Conservation (phyloP, 1,284 basidiomycete genomes). For the Pascua guehoae region DNA sequence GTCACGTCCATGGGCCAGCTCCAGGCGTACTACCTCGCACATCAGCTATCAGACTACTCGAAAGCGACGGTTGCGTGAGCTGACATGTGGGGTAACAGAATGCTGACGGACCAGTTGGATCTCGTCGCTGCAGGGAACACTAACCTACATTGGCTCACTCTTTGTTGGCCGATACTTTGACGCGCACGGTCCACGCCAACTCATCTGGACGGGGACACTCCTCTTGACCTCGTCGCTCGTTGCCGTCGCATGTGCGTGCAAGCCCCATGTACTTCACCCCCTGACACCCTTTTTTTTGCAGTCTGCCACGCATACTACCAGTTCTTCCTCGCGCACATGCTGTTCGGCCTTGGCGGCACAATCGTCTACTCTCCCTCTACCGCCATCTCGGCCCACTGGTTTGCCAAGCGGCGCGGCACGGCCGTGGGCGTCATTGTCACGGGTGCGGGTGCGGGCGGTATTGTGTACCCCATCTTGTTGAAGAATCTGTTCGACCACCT, state of each 20-base stretch:
- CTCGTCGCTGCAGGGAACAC: slow-evolving; percentile 19
- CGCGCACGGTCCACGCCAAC: slow-evolving; percentile 18
- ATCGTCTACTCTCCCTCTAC: slow-evolving; percentile 42
- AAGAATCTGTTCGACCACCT: slow-evolving; percentile 33
- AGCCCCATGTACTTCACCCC: no score
- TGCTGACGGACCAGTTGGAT: slow-evolving; percentile 13
- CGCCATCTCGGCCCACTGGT: slow-evolving; percentile 47
- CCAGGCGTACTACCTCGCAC: slow-evolving; percentile 33
- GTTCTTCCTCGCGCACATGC: slow-evolving; percentile 41
- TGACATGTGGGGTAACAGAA: background rate
- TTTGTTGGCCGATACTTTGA: slow-evolving; percentile 25
- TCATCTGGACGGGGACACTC: slow-evolving; percentile 21
- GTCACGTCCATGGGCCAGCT: slow-evolving; percentile 44
- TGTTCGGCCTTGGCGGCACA: slow-evolving; percentile 37
- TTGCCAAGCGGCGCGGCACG: slow-evolving; percentile 35
- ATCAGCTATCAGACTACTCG: slow-evolving; percentile 37
- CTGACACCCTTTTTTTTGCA: background rate
- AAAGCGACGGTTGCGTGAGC: slow-evolving; percentile 34
- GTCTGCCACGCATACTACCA: slow-evolving; percentile 46
- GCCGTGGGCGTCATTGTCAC: slow-evolving; percentile 44
- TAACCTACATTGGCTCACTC: slow-evolving; percentile 28
- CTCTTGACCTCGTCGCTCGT: slow-evolving; percentile 32
- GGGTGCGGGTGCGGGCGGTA: slow-evolving; percentile 43
- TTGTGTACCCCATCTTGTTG: slow-evolving; percentile 43
- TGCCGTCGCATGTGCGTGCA: slow-evolving; percentile 34